Percentiles rank a stretch among this genome's conserved stretches.
Conservation (phyloP, 768 basidiomycete species). For the Tylopilus sp. region DNA sequence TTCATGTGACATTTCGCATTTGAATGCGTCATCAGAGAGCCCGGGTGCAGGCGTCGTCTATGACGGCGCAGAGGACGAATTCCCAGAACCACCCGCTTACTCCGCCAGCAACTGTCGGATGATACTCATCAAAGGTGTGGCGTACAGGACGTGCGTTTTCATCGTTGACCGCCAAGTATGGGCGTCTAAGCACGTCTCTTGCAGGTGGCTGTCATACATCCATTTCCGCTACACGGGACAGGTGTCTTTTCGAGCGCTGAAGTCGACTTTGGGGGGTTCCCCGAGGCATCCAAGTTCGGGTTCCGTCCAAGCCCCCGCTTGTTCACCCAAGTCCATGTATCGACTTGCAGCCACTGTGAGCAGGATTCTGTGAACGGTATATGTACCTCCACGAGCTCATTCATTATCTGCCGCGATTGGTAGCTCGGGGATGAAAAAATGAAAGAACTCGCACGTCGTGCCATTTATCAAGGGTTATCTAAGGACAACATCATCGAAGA, state of each 20-base stretch:
- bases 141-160: slow-evolving; percentile 27
- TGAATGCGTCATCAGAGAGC: neutral
- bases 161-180: neutral
- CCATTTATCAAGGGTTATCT: slow-evolving; percentile 24
- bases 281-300: neutral
- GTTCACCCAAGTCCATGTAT: slow-evolving; percentile 40
- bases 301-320: slow-evolving; percentile 6
- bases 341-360: slow-evolving; percentile 30
- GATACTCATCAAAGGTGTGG: slow-evolving; percentile 28
- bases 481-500: slow-evolving; percentile 26
- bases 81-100: slow-evolving; percentile 18
- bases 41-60: neutral
- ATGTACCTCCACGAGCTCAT: neutral
- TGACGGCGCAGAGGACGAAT: neutral
- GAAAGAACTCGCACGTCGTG: slow-evolving; percentile 23
- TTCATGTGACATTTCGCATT: neutral
- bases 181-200: neutral
- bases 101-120: slow-evolving; percentile 20
- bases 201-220: slow-evolving; percentile 26
- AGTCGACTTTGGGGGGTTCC: slow-evolving; percentile 12
- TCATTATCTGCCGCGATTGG: neutral
- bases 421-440: slow-evolving; percentile 24
- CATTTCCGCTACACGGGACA: slow-evolving; percentile 32
- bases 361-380: neutral
- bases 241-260: slow-evolving; percentile 23